phyloP scores from a whole-genome alignment of 345 rosid species.

The Lepidium sativum region DNA sequence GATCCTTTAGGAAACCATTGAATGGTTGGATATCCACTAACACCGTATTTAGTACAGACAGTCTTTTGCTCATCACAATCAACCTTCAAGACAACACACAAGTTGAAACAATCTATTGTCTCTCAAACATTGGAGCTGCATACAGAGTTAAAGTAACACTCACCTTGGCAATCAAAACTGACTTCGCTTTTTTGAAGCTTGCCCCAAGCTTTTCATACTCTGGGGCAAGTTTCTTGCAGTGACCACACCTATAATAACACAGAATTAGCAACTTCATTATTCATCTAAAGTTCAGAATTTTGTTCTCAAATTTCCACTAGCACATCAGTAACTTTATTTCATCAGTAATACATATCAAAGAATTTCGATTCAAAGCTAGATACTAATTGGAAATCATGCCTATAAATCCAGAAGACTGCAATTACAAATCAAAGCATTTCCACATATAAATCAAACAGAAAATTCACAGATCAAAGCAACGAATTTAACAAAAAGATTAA shows the following conservation, averaged over 20 bases:
- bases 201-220: slow-evolving; percentile 87
- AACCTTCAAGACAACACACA: slow-evolving; percentile 48
- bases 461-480: neutral
- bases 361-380: neutral
- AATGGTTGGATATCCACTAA: slow-evolving; percentile 89
- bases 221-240: slow-evolving; percentile 98
- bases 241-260: slow-evolving; percentile 68
- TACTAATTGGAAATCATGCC: neutral
- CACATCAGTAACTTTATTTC: neutral
- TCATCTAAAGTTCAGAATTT: neutral
- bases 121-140: neutral
- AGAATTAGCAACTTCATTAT: neutral
- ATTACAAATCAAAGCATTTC: slow-evolving; percentile 4
- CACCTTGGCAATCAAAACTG: slow-evolving; percentile 90
- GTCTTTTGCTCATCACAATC: slow-evolving; percentile 98
- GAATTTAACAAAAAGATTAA: too few species aligned
- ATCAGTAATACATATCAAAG: neutral
- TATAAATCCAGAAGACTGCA: neutral
- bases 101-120: slow-evolving; percentile 4
- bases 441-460: neutral
- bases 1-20: slow-evolving; percentile 98
- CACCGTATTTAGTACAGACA: slow-evolving; percentile 81
- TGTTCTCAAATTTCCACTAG: neutral
- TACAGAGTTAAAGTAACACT: slow-evolving; percentile 1
- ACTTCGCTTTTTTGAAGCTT: slow-evolving; percentile 83